Conservation (phyloP, 2,329 filamentous ascomycete genomes). For the Scedosporium dehoogii region DNA sequence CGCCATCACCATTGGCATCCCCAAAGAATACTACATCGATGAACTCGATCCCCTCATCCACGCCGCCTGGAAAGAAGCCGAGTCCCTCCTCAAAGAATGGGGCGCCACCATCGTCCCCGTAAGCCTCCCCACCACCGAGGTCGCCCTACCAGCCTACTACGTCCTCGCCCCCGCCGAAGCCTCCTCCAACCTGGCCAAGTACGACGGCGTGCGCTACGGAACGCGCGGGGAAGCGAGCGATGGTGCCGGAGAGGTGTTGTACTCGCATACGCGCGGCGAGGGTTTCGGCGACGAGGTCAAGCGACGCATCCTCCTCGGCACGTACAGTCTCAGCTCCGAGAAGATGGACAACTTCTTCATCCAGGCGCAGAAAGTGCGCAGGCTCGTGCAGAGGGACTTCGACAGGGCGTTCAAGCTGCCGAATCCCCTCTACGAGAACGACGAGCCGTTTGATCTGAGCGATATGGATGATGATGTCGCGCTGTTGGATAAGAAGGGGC, state of each 20-base stretch:
- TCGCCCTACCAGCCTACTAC: slow-evolving; percentile 89
- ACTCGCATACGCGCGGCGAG: slow-evolving; percentile 61
- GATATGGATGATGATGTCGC: slow-evolving; percentile 45
- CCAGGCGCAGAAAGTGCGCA: slow-evolving; percentile 79
- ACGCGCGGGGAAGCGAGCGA: slow-evolving; percentile 40
- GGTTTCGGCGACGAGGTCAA: slow-evolving; percentile 80
- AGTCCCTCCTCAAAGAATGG: slow-evolving; percentile 47
- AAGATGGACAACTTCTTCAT: slow-evolving; percentile 96
- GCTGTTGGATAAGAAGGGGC: slow-evolving; percentile 46
- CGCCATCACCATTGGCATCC: slow-evolving; percentile 43
- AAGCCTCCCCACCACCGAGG: slow-evolving; percentile 71
- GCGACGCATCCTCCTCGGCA: slow-evolving; percentile 76
- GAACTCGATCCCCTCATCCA: slow-evolving; percentile 66
- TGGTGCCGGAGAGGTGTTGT: slow-evolving; percentile 55
- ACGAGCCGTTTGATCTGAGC: slow-evolving; percentile 42
- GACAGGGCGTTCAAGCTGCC: slow-evolving; percentile 60
- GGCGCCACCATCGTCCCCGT: slow-evolving; percentile 68
- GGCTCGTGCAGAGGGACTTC: slow-evolving; percentile 79
- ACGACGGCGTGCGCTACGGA: slow-evolving; percentile 93
- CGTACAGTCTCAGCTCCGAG: slow-evolving; percentile 80
- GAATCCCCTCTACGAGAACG: slow-evolving; percentile 54
- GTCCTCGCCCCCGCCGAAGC: slow-evolving; percentile 91
- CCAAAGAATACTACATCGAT: slow-evolving; percentile 75
- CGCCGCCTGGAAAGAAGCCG: slow-evolving; percentile 55
- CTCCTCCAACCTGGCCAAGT: slow-evolving; percentile 91